Evolutionary conservation across 768 basidiomycete species (phyloP).

Genomic region (Agaricus subrufescens): DNA sequence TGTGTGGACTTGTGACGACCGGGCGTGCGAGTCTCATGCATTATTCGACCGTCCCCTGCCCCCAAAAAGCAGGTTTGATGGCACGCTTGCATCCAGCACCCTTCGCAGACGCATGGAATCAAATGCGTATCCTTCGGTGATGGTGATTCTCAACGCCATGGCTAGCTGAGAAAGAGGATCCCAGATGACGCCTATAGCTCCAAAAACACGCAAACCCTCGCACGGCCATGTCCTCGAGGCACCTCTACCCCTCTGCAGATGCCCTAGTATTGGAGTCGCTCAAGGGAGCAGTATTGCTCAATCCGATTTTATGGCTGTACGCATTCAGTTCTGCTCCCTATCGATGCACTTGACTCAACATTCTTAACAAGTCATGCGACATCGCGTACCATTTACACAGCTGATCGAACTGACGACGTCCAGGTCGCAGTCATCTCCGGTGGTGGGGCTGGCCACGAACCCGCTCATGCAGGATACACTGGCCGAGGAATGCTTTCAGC

Average conservation of each 20-base stretch:
- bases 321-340: conserved; percentile 13
- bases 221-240: conserved; percentile 33
- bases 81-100: no score
- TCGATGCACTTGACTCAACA: not conserved
- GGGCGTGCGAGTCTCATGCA: no score
- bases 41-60: no score
- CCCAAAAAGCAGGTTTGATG: no score
- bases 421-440: conserved; percentile 41
- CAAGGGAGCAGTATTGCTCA: conserved; percentile 35
- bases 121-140: no score
- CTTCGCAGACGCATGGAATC: no score
- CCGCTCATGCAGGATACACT: conserved; percentile 53
- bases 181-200: no score
- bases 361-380: conserved; percentile 24
- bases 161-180: no score
- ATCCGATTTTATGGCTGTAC: conserved; percentile 34
- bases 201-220: no score
- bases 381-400: conserved; percentile 32
- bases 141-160: no score
- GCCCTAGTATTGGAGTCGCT: conserved; percentile 39
- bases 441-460: conserved; percentile 56
- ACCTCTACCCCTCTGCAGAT: conserved; percentile 35
- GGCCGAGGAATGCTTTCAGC: conserved; percentile 53
- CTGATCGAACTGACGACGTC: conserved; percentile 14
- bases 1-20: no score